Base-by-base conservation (phyloP, 805 yeast species). In the Myxozyma udenii region DNA sequence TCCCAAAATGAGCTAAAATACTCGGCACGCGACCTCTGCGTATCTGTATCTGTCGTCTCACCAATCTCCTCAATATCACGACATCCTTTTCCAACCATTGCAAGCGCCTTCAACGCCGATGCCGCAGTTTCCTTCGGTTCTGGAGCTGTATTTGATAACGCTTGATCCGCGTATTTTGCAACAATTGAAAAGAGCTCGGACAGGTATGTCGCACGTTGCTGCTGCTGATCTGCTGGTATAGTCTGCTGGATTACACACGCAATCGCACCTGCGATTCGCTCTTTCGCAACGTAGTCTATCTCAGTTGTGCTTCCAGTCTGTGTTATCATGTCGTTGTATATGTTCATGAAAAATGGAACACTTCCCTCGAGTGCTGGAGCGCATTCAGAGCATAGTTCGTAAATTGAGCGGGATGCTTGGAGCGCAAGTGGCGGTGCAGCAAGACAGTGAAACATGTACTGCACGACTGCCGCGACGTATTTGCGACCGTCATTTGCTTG, bases 21-120 rank as follows among this genome's bases (percentile, higher is more conserved):
- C 30, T 61, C 46, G n/a, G n/a, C n/a, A 4, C 24, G 7, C 2
- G 37, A 37, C 5, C 14, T 16, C 30, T 33, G 26, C 14, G 6
- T 9, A 2, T 40, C 19, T 1, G 25, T 28, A 16, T 46, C 54
- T 30, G 61, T 62, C 26, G 62, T 56, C 16, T 21, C 28, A 23
- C 71, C 41, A 45, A 44, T 41, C 75, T 82, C 87, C 36, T 74
- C 80, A 0, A 87, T 83, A 1, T 77, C 66, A 44, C 79, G 78
- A 62, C 84, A 66, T 0, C 89, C 87, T 50, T 81, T 83, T 0
- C 88, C 93, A 2, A 87, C 70, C 47, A 84, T 86, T n/a, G 75
- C 74, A 0, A 88, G 66, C 62, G 88, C 85, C 12, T 78, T 69
- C 23, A 87, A 66, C 41, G 86, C 67, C 22, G 89, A 82, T 2